Evolutionary conservation across 352 stramenopile species (phyloP).

Genomic region (Globisporangium recalcitrans): DNA sequence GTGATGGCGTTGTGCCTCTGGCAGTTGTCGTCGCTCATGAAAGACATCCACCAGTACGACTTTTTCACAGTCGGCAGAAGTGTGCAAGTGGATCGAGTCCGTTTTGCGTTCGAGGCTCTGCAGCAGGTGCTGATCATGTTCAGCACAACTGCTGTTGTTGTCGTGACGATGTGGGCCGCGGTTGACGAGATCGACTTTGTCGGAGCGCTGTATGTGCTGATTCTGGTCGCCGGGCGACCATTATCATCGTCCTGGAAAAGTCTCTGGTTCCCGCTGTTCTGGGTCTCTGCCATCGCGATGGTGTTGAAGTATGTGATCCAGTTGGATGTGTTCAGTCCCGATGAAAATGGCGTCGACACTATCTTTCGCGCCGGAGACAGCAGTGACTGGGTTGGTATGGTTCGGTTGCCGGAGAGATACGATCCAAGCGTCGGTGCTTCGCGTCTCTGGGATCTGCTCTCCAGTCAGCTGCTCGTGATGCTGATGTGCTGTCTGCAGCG

Average conservation of each 20-base stretch:
- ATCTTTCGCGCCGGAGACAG: conserved; percentile 45
- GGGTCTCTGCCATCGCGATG: conserved; percentile 55
- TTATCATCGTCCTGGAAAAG: conserved; percentile 57
- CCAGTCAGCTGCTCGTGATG: conserved; percentile 59
- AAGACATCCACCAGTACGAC: conserved; percentile 53
- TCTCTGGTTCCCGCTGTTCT: conserved; percentile 78
- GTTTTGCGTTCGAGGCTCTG: conserved; percentile 48
- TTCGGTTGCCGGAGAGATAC: conserved; percentile 45
- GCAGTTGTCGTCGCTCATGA: conserved; percentile 76
- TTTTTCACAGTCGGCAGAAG: conserved; percentile 58
- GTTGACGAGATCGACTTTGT: conserved; percentile 59
- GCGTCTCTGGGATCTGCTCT: conserved; percentile 49
- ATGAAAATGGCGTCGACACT: conserved; percentile 21
- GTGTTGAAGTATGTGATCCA: conserved; percentile 67
- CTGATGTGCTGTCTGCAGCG: conserved; percentile 71
- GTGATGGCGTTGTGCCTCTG: conserved; percentile 78
- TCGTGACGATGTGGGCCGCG: conserved; percentile 69
- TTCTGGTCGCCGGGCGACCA: conserved; percentile 49
- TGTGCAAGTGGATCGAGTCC: conserved; percentile 41
- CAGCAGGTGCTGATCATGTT: conserved; percentile 66
- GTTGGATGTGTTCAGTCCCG: conserved; percentile 44
- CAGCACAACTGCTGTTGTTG: conserved; percentile 55
- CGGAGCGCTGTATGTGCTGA: conserved; percentile 59
- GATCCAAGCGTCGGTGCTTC: conserved; percentile 24
- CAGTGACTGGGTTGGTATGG: conserved; percentile 51